A percentile compares a stretch with the other conserved stretches of the same genome.
Conservation (phyloP, 768 basidiomycete genomes). For the Lactarius evosmus region DNA sequence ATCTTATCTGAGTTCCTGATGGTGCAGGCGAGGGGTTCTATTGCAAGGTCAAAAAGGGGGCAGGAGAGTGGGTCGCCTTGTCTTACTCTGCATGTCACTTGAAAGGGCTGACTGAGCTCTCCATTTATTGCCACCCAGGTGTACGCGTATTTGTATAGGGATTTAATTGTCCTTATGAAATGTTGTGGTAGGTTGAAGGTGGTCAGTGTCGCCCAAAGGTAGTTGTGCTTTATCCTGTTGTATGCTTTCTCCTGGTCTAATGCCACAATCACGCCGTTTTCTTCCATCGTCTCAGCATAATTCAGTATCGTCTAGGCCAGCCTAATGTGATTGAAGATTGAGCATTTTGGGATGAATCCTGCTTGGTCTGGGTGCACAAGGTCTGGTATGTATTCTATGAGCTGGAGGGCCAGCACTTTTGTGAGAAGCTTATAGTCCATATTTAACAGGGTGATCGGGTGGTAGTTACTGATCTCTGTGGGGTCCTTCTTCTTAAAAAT, state of each 20-base stretch:
- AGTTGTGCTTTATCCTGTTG: slow-evolving; percentile 23
- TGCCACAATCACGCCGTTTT: not conserved
- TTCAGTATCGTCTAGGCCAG: not conserved
- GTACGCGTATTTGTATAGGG: slow-evolving; percentile 7
- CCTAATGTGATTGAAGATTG: slow-evolving; percentile 9
- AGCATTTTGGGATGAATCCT: slow-evolving; percentile 9
- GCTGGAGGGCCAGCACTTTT: not conserved
- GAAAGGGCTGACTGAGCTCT: slow-evolving; percentile 6
- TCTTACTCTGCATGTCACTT: slow-evolving; percentile 8
- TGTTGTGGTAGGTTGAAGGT: not conserved
- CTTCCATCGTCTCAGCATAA: slow-evolving; percentile 13
- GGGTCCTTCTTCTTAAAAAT: slow-evolving; percentile 41
- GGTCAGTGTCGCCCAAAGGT: slow-evolving; percentile 13
- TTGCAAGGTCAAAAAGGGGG: slow-evolving; percentile 20
- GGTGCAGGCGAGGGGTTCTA: not conserved
- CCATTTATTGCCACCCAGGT: slow-evolving; percentile 13
- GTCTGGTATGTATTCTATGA: not conserved
- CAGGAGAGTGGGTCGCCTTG: slow-evolving; percentile 29
- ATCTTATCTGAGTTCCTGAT: not conserved
- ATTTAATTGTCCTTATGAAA: slow-evolving; percentile 5
- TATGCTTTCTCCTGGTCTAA: slow-evolving; percentile 24
- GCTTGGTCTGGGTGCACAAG: slow-evolving; percentile 1
- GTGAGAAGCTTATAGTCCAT: slow-evolving; percentile 37
- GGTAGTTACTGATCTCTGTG: too few species aligned
- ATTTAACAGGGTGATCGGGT: slow-evolving; percentile 32